A percentile compares a stretch with the other conserved stretches of the same genome.
phyloP scores from a whole-genome alignment of 495 filamentous ascomycete genomes.

The Neurospora sp. region DNA sequence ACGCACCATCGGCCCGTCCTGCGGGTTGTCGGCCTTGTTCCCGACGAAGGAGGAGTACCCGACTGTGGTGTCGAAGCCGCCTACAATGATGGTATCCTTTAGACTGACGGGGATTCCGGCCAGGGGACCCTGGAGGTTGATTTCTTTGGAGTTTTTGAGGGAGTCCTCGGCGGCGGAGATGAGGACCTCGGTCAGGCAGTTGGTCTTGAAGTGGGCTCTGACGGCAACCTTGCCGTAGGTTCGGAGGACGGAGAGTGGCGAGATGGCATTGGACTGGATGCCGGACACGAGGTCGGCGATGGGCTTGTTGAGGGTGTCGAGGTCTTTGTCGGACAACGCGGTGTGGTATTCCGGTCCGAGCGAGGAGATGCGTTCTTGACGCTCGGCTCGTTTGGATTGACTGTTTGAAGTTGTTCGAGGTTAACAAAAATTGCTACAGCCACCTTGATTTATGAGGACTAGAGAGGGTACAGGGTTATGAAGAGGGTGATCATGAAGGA shows the following conservation, averaged over 20 bases:
- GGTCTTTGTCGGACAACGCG: constrained; percentile 50
- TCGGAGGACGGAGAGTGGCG: constrained; percentile 64
- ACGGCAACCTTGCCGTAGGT: constrained; percentile 88
- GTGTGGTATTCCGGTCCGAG: constrained; percentile 57
- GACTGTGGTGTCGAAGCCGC: constrained; percentile 78
- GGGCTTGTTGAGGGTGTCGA: constrained; percentile 56
- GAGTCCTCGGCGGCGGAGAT: constrained; percentile 72
- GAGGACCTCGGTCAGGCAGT: constrained; percentile 86
- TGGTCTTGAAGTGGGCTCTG: constrained; percentile 76
- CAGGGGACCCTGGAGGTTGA: constrained; percentile 74
- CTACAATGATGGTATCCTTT: constrained; percentile 80
- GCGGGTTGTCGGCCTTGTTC: constrained; percentile 40
- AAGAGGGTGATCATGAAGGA: background rate
- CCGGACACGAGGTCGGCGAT: constrained; percentile 69
- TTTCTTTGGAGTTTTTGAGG: constrained; percentile 36
- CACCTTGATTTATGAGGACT: background rate
- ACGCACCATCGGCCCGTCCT: constrained; percentile 64
- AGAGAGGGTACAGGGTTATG: background rate
- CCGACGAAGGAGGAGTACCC: constrained; percentile 68
- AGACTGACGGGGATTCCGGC: constrained; percentile 84
- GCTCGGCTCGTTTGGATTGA: constrained; percentile 68
- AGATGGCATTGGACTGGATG: constrained; percentile 57
- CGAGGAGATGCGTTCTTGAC: constrained; percentile 53
- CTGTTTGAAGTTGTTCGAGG: constrained; percentile 35
- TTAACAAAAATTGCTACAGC: background rate